Evolutionary conservation across 164 flowering plant genomes (phyloP), one percentile per base, ranked within the genome.

Genomic region (Taxillus chinensis): DNA sequence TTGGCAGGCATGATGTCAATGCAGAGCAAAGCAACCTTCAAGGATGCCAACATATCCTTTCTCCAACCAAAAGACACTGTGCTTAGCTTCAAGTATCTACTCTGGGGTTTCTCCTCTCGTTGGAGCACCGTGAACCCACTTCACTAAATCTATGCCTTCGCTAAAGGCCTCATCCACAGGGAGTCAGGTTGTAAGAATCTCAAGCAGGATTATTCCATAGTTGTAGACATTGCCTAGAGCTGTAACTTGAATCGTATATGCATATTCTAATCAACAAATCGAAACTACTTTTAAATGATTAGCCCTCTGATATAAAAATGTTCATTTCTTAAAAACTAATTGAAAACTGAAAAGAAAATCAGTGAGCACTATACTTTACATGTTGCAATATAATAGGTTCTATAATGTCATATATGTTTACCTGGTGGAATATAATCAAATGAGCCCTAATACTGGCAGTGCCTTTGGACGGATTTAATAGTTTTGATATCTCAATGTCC

Each of bases 351-450:
- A n/a, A n/a, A n/a, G n/a, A n/a, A n/a, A n/a, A n/a, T n/a, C n/a
- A n/a, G n/a, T n/a, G n/a, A n/a, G n/a, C n/a, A n/a, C n/a, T n/a
- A n/a, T n/a, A n/a, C n/a, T n/a, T n/a, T n/a, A n/a, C n/a, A n/a
- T n/a, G n/a, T n/a, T n/a, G n/a, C n/a, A n/a, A n/a, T n/a, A n/a
- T n/a, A n/a, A n/a, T n/a, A n/a, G n/a, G n/a, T n/a, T n/a, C n/a
- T n/a, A n/a, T n/a, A n/a, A n/a, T n/a, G n/a, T n/a, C n/a, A n/a
- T n/a, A n/a, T n/a, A n/a, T n/a, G n/a, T 27, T 38, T 79, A 93
- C 98, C 98, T 83, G 98, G 98, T 3, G 98, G 98, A 53, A 93
- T 93, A 61, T 93, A 93, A 45, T 97, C 98, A 72, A 93, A 93
- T 46, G 98, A 90, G 61, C 98, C 98, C 98, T 93, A 53, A 93